A percentile compares a stretch with the other conserved stretches of the same genome.
phyloP scores from a whole-genome alignment of 176 grass and related monocot species.

The Phyllostachys edulis region DNA sequence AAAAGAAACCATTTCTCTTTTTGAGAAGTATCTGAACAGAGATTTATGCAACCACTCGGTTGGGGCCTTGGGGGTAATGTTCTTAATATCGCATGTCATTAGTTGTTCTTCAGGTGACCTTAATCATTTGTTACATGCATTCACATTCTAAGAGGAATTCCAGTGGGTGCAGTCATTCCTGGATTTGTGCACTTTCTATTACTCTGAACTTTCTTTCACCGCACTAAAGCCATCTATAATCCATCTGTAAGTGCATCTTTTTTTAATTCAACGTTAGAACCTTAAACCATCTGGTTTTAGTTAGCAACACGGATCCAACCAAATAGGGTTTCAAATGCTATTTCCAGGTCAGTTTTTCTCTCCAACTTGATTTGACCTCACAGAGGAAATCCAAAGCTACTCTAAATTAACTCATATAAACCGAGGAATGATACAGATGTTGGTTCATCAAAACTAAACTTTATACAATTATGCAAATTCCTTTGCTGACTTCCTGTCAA shows the following conservation, averaged over 20 bases:
- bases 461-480: neutral
- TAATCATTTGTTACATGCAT: neutral
- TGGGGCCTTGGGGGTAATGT: neutral
- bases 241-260: neutral
- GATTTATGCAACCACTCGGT: neutral
- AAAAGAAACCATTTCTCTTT: neutral
- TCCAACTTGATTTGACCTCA: neutral
- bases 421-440: neutral
- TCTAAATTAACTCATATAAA: neutral
- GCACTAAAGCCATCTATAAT: neutral
- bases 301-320: neutral
- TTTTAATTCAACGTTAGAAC: neutral
- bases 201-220: neutral
- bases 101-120: neutral
- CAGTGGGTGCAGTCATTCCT: neutral
- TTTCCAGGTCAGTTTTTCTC: neutral
- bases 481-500: neutral
- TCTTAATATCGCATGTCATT: constrained; percentile 32
- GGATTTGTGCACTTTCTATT: neutral
- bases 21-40: neutral
- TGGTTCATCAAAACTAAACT: neutral
- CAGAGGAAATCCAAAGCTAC: neutral
- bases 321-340: neutral
- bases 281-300: neutral
- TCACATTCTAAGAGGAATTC: neutral